Evolutionary conservation across 208 protist species (phyloP), one percentile per base, ranked within the genome.

Genomic region (Herpetomonas samuelpessoai): DNA sequence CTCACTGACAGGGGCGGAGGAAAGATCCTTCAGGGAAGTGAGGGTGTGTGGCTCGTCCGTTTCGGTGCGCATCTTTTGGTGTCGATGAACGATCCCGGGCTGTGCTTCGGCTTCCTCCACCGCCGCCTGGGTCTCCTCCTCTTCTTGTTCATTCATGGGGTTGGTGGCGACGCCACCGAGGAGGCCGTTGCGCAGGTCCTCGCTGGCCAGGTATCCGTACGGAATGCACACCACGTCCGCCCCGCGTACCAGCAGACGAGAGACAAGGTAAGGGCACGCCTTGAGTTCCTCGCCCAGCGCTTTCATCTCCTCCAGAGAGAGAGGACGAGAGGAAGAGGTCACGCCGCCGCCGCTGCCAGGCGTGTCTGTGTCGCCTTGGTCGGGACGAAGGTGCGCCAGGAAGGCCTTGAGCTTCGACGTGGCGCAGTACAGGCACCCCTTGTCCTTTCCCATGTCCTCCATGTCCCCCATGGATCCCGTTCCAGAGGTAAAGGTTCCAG

Each of bases 181-280:
- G 52, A 93, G 62, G n/a, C 41, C 60, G 9, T 82, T 31, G 3
- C 89, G 89, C 70, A 81, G 74, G 4, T 63, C 71, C 16, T 82
- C 66, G 10, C 89, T 86, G 6, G 90, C 76, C 2, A 96, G 52
- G 57, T 92, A 93, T 49, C 73, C 62, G 61, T 96, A 93, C 0
- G 89, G 89, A n/a, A 96, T 78, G 4, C 93, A 72, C 18, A 86
- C 83, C 26, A 96, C 76, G 51, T 93, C 82, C 0, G 86, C 82
- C 0, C 62, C 76, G 29, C 86, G 84, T 12, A 93, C 53, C 2
- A 89, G 66, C 21, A 88, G 68, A 2, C 81, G 73, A 7, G 82
- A 88, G 10, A 71, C 80, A 16, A 93, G 59, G 74, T 89, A 96
- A 6, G 90, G 90, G 54, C 90, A 96, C 1, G 83, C 87, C 38